A percentile compares a stretch with the other conserved stretches of the same genome.
These are phyloP conservation scores for Volutella citrinella DNA, from an alignment of 2,329 filamentous ascomycete genomes.

Conservation along the genomic window DNA sequence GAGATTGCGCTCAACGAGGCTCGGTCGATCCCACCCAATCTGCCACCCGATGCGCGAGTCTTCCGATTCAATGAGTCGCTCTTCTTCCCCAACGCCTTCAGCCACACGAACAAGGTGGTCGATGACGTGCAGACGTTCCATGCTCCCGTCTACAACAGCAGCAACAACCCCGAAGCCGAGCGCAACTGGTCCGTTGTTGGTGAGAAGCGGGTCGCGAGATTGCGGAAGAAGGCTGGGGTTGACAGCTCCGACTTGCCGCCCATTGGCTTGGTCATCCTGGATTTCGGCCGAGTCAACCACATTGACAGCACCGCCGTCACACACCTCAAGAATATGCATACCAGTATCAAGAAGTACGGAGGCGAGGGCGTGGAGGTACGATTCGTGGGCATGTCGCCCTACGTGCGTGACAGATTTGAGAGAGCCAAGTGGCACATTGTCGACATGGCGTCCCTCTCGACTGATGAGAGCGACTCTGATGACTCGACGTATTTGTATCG, in stretches of 20 bases:
- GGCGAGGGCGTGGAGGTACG: slow-evolving; percentile 44
- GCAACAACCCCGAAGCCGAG: slow-evolving; percentile 28
- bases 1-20: slow-evolving; percentile 11
- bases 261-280: slow-evolving; percentile 48
- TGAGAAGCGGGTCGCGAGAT: slow-evolving; percentile 42
- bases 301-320: slow-evolving; percentile 52
- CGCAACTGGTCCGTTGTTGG: slow-evolving; percentile 54
- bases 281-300: slow-evolving; percentile 50
- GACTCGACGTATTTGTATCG: slow-evolving; percentile 14
- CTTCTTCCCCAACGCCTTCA: slow-evolving; percentile 60
- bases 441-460: slow-evolving; percentile 9
- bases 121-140: slow-evolving; percentile 47
- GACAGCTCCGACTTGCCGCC: slow-evolving; percentile 29
- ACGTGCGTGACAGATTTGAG: slow-evolving; percentile 37
- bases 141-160: slow-evolving; percentile 35
- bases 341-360: slow-evolving; percentile 47
- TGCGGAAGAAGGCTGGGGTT: slow-evolving; percentile 40
- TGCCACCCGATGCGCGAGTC: slow-evolving; percentile 50
- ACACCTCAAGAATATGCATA: slow-evolving; percentile 45
- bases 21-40: slow-evolving; percentile 19
- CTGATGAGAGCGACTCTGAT: slow-evolving; percentile 3
- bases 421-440: slow-evolving; percentile 35
- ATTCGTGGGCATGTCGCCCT: slow-evolving; percentile 45
- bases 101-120: slow-evolving; percentile 46
- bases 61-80: slow-evolving; percentile 56